A percentile compares a stretch with the other conserved stretches of the same genome.
Evolutionary conservation across 176 grass and related monocot genomes (phyloP).

Genomic region (Bothriochloa decipiens): DNA sequence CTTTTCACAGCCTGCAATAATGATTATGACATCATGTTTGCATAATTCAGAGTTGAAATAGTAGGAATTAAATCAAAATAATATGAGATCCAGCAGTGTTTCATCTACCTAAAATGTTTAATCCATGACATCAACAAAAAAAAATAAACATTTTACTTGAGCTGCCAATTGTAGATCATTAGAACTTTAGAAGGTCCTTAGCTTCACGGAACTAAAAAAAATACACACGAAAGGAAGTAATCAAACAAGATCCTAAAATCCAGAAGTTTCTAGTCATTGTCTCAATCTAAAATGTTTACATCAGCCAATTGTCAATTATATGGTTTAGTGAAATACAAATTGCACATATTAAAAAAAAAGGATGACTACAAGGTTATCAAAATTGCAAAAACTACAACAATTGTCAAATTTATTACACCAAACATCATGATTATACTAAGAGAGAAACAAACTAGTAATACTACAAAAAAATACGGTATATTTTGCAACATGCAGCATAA

Average conservation of each 20-base stretch:
- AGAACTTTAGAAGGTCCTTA: background rate
- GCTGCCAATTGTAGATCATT: background rate
- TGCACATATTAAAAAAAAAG: background rate
- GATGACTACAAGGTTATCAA: background rate
- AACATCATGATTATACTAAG: background rate
- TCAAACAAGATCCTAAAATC: background rate
- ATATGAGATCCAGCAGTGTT: background rate
- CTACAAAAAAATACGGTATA: background rate
- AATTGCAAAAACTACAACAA: background rate
- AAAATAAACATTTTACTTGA: background rate
- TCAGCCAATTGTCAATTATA: background rate
- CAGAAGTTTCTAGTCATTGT: background rate
- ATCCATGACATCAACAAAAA: background rate
- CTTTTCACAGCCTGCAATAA: constrained; percentile 44
- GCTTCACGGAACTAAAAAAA: background rate
- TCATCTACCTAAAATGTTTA: background rate
- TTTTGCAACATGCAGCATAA: background rate
- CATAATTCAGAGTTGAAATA: background rate
- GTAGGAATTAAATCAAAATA: background rate
- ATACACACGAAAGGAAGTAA: background rate
- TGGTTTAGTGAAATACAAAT: background rate
- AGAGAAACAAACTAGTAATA: background rate
- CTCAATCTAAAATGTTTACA: background rate
- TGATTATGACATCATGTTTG: constrained; percentile 12
- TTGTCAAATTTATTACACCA: background rate